Evolutionary conservation across 2,329 filamentous ascomycete species (phyloP), one percentile per base, ranked within the genome.

Genomic region (Fusarium sp.): DNA sequence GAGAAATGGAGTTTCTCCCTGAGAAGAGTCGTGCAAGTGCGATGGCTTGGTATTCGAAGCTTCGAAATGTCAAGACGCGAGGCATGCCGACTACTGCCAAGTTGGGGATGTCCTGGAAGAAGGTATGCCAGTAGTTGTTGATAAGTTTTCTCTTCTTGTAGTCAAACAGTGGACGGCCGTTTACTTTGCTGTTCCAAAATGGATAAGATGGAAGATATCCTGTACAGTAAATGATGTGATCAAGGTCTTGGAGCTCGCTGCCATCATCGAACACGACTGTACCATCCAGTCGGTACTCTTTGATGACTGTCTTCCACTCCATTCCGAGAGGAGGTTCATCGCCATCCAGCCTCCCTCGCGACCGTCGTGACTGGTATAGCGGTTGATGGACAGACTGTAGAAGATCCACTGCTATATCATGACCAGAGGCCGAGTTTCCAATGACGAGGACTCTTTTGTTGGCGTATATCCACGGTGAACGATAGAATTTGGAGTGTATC

Each of bases 31-130:
- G 81, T 7, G 88, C 87, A 1, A 89, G 78, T 3, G 87, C 87
- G 45, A 89, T 81, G 4, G 86, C 87, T 75, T 89, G 88, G 69
- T 89, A 89, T 76, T 89, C 88, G 69, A 89, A 89, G 41, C 85
- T 86, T 12, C 87, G 79, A 64, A 89, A 89, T 0, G 87, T 89
- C 18, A 88, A 77, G 0, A 85, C 84, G 2, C 87, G 83, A 4
- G 87, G 87, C 11, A 89, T 75, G 0, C 88, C 89, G 0, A 90
- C 83, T 17, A 89, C 80, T 0, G 82, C 89, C 0, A 91, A 79
- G 0, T 85, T 87, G 0, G 83, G 78, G 45, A 85, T 84, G 28
- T 85, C 83, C 3, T 81, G 84, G 56, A 88, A 83, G 77, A 90
- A 90, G 0, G 87, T 88, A 74, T 90, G 88, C 79, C 83, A 84